Percentiles rank a stretch among this genome's conserved stretches.
These are phyloP conservation scores for Psophocarpus tetragonolobus DNA, from an alignment of 306 rosid species.

Conservation along the genomic window DNA sequence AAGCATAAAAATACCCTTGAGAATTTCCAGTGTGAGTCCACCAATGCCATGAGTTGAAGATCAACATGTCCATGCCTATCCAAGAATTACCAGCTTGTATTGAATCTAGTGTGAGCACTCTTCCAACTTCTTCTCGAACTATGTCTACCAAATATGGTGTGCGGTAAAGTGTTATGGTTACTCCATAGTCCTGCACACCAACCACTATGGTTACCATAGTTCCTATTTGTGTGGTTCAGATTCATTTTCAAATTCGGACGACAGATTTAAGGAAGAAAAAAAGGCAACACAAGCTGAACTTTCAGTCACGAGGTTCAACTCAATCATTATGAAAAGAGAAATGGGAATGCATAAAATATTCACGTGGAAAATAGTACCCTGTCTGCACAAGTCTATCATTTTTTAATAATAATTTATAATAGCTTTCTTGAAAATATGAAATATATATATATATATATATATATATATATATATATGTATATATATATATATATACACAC, in stretches of 20 bases:
- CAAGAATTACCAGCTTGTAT: constrained; percentile 69
- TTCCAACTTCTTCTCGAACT: constrained; percentile 53
- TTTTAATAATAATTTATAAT: background rate
- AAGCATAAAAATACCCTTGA: constrained; percentile 55
- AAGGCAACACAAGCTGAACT: background rate
- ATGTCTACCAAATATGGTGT: constrained; percentile 86
- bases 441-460: no score
- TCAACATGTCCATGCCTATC: constrained; percentile 69
- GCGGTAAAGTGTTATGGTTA: constrained; percentile 59
- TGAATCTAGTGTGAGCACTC: constrained; percentile 67
- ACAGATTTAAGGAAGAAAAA: background rate
- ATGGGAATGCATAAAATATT: constrained; percentile 2
- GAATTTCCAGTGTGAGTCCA: constrained; percentile 82
- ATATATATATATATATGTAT: no score
- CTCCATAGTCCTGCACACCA: constrained; percentile 68
- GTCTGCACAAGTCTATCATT: background rate
- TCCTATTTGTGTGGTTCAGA: constrained; percentile 26
- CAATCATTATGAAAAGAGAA: background rate
- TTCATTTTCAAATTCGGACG: background rate
- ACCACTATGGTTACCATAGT: background rate
- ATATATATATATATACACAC: background rate
- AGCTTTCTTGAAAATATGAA: no score
- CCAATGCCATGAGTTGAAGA: constrained; percentile 99
- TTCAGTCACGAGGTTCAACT: constrained; percentile 5
- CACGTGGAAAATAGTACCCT: background rate